Base-by-base conservation (phyloP, 129 eudicot species). In the Helianthus tuberosus region DNA sequence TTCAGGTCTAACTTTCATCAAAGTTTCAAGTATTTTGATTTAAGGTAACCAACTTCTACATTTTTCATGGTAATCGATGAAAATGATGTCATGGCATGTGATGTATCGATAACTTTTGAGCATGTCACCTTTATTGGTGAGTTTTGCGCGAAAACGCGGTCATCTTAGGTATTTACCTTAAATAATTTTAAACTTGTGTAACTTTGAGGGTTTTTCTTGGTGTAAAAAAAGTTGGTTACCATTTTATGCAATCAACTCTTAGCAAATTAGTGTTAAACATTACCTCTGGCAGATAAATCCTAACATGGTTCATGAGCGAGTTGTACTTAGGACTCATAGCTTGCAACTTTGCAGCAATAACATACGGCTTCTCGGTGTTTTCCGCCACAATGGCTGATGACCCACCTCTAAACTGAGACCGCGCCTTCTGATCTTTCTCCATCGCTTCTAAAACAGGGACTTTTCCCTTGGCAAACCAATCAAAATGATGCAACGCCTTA, bases 221-320 rank as follows among this genome's bases (percentile, higher is more conserved):
- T n/a, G n/a, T n/a, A n/a, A n/a, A n/a, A n/a, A n/a, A 32, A 32
- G 36, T 32, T 3, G 3, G 36, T 32, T 54, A 43, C 55, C 44
- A 11, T 71, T 57, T 38, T 71, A 17, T 16, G 66, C n/a, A 71
- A 71, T 39, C 14, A 71, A 41, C 4, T 14, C 3, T 77, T 49
- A 51, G 71, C 55, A 15, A 27, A 55, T 64, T 16, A 23, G 47
- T 69, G 58, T 35, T 17, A 66, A 52, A 75, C 53, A 20, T 78
- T 85, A 93, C 96, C 96, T 93, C 98, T 27, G 98, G 98, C 2
- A 93, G 78, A 77, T 93, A 80, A 20, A 93, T 90, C 41, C 98
- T 85, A 38, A 93, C 86, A 71, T 93, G 96, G 75, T 93, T 93
- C 98, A 93, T 93, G 53, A 86, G 64, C 2, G 96, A 90, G 74